A percentile compares a stretch with the other conserved stretches of the same genome.
Evolutionary conservation across 306 rosid species (phyloP).

Genomic region (Cicer arietinum): DNA sequence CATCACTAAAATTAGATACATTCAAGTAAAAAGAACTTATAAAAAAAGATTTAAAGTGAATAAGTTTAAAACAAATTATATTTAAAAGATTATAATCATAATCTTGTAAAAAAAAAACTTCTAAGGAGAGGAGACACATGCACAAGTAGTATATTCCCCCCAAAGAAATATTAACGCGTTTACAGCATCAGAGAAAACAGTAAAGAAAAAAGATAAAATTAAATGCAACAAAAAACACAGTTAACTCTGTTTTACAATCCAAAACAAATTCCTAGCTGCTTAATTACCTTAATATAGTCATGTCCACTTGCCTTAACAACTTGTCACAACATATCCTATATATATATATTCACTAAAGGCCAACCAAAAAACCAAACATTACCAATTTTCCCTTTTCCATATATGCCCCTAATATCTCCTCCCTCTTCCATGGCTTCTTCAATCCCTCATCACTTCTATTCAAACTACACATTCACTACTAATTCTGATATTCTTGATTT

Average conservation of each 20-base stretch:
- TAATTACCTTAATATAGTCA: slow-evolving; percentile 45
- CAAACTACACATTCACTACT: slow-evolving; percentile 53
- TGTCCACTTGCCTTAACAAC: slow-evolving; percentile 55
- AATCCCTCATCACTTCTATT: slow-evolving; percentile 48
- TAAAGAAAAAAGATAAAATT: background rate
- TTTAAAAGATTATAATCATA: no score
- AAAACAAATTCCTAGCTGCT: slow-evolving; percentile 42
- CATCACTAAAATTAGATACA: no score
- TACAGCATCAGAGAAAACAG: slow-evolving; percentile 39
- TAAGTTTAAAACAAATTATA: no score
- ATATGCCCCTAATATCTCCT: slow-evolving; percentile 33
- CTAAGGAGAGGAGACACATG: background rate
- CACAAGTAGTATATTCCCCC: background rate
- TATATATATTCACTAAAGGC: slow-evolving; percentile 35
- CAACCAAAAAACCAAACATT: background rate
- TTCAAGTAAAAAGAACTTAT: no score
- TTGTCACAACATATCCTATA: slow-evolving; percentile 48
- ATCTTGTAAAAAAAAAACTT: background rate
- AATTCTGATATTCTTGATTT: slow-evolving; percentile 35
- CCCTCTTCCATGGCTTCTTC: slow-evolving; percentile 63
- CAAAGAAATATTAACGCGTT: slow-evolving; percentile 42
- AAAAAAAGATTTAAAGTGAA: no score
- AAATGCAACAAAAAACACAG: slow-evolving; percentile 1
- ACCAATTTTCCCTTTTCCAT: background rate
- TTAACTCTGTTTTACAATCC: slow-evolving; percentile 23